Evolutionary conservation across 2,329 filamentous ascomycete genomes (phyloP), one percentile per base, ranked within the genome.

Genomic region (Penicillium sp.): DNA sequence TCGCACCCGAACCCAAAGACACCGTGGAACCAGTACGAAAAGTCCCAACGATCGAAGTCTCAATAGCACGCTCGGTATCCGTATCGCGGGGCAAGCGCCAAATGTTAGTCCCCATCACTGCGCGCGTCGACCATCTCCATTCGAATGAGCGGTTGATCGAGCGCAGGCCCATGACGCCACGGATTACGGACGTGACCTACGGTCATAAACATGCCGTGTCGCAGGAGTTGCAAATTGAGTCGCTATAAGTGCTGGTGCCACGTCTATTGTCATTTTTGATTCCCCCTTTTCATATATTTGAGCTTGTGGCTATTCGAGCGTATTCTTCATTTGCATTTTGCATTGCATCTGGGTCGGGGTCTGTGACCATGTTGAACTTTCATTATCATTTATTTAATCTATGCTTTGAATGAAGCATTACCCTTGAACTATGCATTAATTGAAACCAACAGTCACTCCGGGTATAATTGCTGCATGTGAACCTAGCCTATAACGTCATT

Each of bases 31-130:
- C 59, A 7, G 4, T 16, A 5, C 18, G 7, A 52, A 35, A 55
- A 53, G 56, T 31, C 18, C 64, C 55, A 55, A 60, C 37, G 61
- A 66, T 77, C 37, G 72, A 77, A 58, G 67, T 78, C 35, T 77
- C 76, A 3, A 69, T 73, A 37, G 77, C 77, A 3, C 67, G 75
- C 31, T 77, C 76, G 5, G 63, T 79, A 9, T 77, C 75, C 9
- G 70, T 78, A 0, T 72, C 72, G 0, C 68, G 65, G 35, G 70
- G 70, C 9, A 74, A 67, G 33, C 71, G 67, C 41, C 74, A 77
- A 54, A 60, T 75, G n/a, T 61, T 78, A 6, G 73, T 78, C 6
- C 75, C 76, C 0, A 68, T 77, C 13, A 63, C 69, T 13, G 54
- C 68, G 2, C 64, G 68, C 10, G 49, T 61, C 4, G 69, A 68